Evolutionary conservation across 441 rosid genomes (phyloP).

Genomic region (Dalechampia spathulata): DNA sequence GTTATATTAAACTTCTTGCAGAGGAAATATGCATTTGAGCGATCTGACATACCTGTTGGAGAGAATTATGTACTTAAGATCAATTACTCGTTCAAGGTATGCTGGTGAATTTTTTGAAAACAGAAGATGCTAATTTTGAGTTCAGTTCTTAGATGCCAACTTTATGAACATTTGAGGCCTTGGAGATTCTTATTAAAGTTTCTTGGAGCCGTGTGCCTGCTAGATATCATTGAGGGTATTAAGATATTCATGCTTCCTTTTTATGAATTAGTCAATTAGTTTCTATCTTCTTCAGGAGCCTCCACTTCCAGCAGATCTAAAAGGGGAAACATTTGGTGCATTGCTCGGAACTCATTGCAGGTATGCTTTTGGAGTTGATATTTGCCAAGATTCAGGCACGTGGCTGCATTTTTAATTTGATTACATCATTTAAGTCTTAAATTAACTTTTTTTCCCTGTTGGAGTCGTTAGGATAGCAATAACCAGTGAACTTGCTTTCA

Average conservation of each 20-base stretch:
- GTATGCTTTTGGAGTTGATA: constrained; percentile 30
- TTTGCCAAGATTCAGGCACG: constrained; percentile 1
- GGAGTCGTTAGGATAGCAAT: too few species aligned
- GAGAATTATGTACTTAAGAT: constrained; percentile 84
- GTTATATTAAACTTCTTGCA: constrained; percentile 27
- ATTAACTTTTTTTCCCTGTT: neutral
- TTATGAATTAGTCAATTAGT: constrained; percentile 4
- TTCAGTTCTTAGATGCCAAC: too few species aligned
- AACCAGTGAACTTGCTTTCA: constrained; percentile 1
- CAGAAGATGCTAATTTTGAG: too few species aligned
- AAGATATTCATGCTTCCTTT: constrained; percentile 5
- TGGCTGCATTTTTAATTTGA: constrained; percentile 1
- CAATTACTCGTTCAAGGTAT: constrained; percentile 90
- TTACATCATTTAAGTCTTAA: neutral
- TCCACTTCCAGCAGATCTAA: constrained; percentile 81
- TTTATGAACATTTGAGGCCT: too few species aligned
- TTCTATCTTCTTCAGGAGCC: constrained; percentile 54
- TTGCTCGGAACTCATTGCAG: constrained; percentile 89
- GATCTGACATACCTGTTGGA: constrained; percentile 68
- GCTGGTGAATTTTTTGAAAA: constrained; percentile 7
- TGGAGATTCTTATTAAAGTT: constrained; percentile 1
- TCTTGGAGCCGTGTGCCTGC: neutral
- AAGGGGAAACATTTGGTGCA: constrained; percentile 72
- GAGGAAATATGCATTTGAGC: constrained; percentile 87
- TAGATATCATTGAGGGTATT: neutral